Evolutionary conservation across 2,329 filamentous ascomycete species (phyloP).

Genomic region (Eurotiales sp.): DNA sequence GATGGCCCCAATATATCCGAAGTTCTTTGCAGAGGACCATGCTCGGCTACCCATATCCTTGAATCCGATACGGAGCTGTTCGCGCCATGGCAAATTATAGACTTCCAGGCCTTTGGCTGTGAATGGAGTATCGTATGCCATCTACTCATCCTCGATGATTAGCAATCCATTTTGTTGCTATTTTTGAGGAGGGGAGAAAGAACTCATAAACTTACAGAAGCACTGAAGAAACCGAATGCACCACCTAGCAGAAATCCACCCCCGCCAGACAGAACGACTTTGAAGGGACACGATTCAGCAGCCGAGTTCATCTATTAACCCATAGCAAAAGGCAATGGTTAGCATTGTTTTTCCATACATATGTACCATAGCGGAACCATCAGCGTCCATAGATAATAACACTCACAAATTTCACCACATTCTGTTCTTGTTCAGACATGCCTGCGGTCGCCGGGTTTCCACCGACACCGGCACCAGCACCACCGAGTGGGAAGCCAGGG

Average conservation of each 20-base stretch:
- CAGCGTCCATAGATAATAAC: not conserved
- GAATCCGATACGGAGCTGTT: constrained; percentile 82
- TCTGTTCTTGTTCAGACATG: constrained; percentile 46
- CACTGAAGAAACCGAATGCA: constrained; percentile 96
- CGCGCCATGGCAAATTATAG: constrained; percentile 67
- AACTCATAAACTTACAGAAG: constrained; percentile 62
- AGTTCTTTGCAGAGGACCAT: constrained; percentile 84
- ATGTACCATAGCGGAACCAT: too few relatives aligned
- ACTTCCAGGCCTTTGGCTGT: constrained; percentile 54
- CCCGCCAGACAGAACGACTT: constrained; percentile 82
- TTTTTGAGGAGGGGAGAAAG: not conserved
- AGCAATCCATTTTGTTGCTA: constrained; percentile 4
- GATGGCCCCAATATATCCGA: constrained; percentile 85
- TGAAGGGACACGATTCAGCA: constrained; percentile 90
- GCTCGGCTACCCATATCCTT: constrained; percentile 90
- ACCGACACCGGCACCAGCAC: constrained; percentile 24
- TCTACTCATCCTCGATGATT: constrained; percentile 52
- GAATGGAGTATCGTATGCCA: constrained; percentile 96
- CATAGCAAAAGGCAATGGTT: too few relatives aligned
- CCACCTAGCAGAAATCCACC: constrained; percentile 95
- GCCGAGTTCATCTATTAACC: constrained; percentile 65
- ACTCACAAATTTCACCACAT: constrained; percentile 32
- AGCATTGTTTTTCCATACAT: constrained; percentile 2
- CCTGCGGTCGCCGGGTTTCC: constrained; percentile 27
- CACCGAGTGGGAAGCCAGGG: constrained; percentile 31